Percentiles rank a stretch among this genome's conserved stretches.
Evolutionary conservation across 371 early-diverging fungal species (phyloP).

Genomic region (Entomophthora muscae): DNA sequence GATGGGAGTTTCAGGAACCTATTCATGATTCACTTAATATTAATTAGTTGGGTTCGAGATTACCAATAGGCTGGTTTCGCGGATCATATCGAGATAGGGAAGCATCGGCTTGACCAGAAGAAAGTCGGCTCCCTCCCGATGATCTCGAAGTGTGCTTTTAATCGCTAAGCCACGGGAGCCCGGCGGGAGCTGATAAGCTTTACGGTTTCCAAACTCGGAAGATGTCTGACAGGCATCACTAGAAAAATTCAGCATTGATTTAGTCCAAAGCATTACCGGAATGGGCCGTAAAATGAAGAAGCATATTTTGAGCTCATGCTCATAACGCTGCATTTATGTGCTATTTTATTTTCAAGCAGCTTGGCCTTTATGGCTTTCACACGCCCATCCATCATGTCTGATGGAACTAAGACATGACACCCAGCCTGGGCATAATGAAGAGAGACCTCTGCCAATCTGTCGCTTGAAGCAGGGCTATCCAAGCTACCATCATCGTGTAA

Average conservation of each 20-base stretch:
- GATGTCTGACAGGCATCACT: constrained; percentile 86
- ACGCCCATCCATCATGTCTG: constrained; percentile 97
- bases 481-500: constrained; percentile 64
- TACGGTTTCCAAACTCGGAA: constrained; percentile 80
- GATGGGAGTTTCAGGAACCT: constrained; percentile 42
- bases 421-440: constrained; percentile 77
- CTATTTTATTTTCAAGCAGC: constrained; percentile 47
- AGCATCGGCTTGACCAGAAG: constrained; percentile 94
- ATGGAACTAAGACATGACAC: constrained; percentile 77
- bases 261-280: constrained; percentile 37
- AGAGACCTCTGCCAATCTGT: constrained; percentile 70
- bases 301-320: constrained; percentile 92
- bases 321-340: constrained; percentile 71
- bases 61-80: constrained; percentile 65
- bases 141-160: constrained; percentile 73
- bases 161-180: constrained; percentile 75
- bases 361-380: constrained; percentile 78
- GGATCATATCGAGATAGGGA: constrained; percentile 86
- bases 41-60: neutral
- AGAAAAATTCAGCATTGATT: neutral
- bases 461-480: constrained; percentile 55
- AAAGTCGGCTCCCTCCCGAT: constrained; percentile 87
- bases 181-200: constrained; percentile 86
- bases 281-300: constrained; percentile 87
- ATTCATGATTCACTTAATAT: neutral